phyloP scores from a whole-genome alignment of 2,329 filamentous ascomycete species.

The Cordyceps fumosorosea region DNA sequence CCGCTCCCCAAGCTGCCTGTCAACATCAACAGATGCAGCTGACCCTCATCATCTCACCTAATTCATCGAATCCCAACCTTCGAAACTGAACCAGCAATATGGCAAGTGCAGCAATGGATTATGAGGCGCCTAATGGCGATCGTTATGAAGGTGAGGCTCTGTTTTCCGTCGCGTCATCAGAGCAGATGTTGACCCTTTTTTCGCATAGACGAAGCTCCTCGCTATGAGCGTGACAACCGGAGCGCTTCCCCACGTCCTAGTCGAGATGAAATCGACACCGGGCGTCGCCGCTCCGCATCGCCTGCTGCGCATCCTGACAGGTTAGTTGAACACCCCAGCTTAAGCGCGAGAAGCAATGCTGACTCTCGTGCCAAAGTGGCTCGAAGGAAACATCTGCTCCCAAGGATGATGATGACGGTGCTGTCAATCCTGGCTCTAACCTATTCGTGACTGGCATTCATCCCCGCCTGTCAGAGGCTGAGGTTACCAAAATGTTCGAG shows the following conservation, averaged over 20 bases:
- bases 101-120: conserved; percentile 64
- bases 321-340: conserved; percentile 6
- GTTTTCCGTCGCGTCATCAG: background rate
- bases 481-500: conserved; percentile 92
- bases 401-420: conserved; percentile 64
- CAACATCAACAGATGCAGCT: conserved; percentile 10
- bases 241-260: conserved; percentile 57
- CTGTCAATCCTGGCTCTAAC: conserved; percentile 91
- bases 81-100: conserved; percentile 29
- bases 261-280: conserved; percentile 54
- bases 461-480: conserved; percentile 79
- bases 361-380: conserved; percentile 26
- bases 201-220: conserved; percentile 52
- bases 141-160: conserved; percentile 54
- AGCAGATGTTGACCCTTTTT: background rate
- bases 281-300: conserved; percentile 56
- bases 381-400: conserved; percentile 48
- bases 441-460: conserved; percentile 98
- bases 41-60: background rate
- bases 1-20: background rate
- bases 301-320: conserved; percentile 46
- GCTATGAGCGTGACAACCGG: conserved; percentile 60
- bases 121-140: conserved; percentile 61
- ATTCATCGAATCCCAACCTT: conserved; percentile 9
- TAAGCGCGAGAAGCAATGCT: background rate